Base-by-base conservation (phyloP, 352 stramenopile species). In the Thalassiosira hispida region DNA sequence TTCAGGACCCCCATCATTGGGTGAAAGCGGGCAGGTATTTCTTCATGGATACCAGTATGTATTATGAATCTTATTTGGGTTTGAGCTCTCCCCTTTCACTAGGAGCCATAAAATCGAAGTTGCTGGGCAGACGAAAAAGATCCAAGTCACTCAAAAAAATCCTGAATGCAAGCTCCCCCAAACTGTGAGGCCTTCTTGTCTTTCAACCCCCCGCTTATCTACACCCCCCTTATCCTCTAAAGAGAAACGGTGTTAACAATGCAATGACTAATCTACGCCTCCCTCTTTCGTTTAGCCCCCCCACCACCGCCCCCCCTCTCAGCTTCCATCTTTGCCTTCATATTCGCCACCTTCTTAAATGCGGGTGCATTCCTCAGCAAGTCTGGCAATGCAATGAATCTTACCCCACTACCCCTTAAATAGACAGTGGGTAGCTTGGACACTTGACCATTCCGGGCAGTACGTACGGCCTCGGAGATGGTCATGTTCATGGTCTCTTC, bases 401-500 rank as follows among this genome's bases (percentile, higher is more conserved):
- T 97, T 73, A 99, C 96, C 68, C 98, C 96, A 68, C 94, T 98
- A 18, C 97, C 97, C 62, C 96, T 87, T 51, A 99, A 90, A 81
- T 98, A 99, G 12, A 99, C 91, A 12, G 66, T 82, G 14, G 86
- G 81, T 40, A 92, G 60, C 78, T 93, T 93, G 1, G 77, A 83
- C 25, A 93, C 84, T 68, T 93, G 79, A 35, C 88, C 90, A 68
- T 90, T 93, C 16, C 80, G 71, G 25, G 81, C 79, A 25, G 89
- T 94, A n/a, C 84, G 82, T 86, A 87, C 94, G 79, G 91, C 91
- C 81, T 98, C 94, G 31, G 93, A 97, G 14, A 99, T 85, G 80
- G 97, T 96, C 84, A 97, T 97, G 87, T 99, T 99, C 97, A 99
- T 99, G 57, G 96, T 98, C 83, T 96, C 92, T 77, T 96, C 93